Base-by-base conservation (phyloP, 2,329 filamentous ascomycete genomes). In the Aspergillus pseudoterreus region DNA sequence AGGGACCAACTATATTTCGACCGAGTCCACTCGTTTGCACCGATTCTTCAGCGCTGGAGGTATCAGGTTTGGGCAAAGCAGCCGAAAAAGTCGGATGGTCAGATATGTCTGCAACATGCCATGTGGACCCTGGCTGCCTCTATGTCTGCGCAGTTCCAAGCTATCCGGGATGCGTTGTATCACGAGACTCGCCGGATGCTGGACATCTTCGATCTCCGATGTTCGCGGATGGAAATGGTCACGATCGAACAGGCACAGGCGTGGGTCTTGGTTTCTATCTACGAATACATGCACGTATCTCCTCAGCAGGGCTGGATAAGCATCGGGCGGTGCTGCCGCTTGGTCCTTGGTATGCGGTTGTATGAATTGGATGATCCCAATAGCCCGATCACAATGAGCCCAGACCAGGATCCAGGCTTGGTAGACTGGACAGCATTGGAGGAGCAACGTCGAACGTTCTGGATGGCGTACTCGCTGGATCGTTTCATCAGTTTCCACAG, bases 391-490 rank as follows among this genome's bases (percentile, higher is more conserved):
- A 57, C 35, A 49, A 51, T 53, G 33, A 44, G 48, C 11, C 53
- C 33, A 12, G 55, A 49, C 21, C 52, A 53, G 12, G 57, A 56
- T 22, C 47, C 48, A 8, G 46, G 19, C 1, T 15, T 58, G 43
- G 47, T 58, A 9, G 59, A 61, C n/a, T 67, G 59, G 54, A 58
- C 65, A 9, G 62, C 66, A n/a, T 54, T 61, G 8, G 71, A 74
- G 52, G 65, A 71, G 50, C 65, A 61, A 39, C 52, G 71, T 12
- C 54, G 71, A n/a, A 67, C 65, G 0, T 74, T 73, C 54, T 74
- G 71, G 71, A 65, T 73, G 63, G 71, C 71, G 0, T 73, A 70
- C 48, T 63, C 59, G 11, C 52, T 74, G 14, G 71, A 74, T 56
- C 67, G 64, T 1, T 67, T 72, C 33, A 57, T 66, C n/a, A 66